phyloP scores from a whole-genome alignment of 148 eudicot genomes.

The Cornus suecica region DNA sequence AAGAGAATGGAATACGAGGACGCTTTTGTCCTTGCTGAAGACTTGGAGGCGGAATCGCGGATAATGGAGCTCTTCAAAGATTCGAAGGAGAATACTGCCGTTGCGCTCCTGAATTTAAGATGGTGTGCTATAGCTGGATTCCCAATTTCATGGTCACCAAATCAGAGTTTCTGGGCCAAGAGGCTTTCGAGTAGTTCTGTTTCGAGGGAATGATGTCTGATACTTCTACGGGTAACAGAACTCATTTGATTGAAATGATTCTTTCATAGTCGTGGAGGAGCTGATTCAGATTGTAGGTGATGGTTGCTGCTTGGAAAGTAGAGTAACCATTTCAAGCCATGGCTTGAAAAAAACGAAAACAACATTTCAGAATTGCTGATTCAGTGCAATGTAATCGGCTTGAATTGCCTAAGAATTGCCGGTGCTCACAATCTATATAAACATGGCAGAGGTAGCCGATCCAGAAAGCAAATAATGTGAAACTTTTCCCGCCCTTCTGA shows the following conservation, averaged over 20 bases:
- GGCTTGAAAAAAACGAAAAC: neutral
- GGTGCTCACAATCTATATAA: neutral
- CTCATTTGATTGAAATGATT: neutral
- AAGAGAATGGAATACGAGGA: constrained; percentile 39
- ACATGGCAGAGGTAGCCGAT: neutral
- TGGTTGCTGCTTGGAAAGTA: neutral
- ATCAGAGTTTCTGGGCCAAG: constrained; percentile 65
- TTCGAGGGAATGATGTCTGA: constrained; percentile 11
- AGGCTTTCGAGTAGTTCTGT: constrained; percentile 41
- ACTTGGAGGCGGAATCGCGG: constrained; percentile 46
- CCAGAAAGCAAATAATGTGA: neutral
- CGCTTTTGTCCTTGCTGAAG: constrained; percentile 50
- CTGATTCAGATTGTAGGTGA: neutral
- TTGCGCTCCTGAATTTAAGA: constrained; percentile 62
- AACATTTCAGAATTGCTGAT: neutral
- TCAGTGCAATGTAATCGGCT: neutral
- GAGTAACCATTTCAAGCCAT: neutral
- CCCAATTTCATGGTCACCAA: constrained; percentile 64
- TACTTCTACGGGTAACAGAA: neutral
- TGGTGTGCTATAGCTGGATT: constrained; percentile 62
- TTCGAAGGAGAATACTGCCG: constrained; percentile 29
- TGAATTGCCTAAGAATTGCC: neutral
- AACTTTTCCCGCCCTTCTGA: neutral
- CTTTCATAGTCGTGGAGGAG: neutral
- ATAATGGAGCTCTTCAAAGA: constrained; percentile 42